Conservation (phyloP, 148 eudicot genomes). For the Rhododendron vialii region DNA sequence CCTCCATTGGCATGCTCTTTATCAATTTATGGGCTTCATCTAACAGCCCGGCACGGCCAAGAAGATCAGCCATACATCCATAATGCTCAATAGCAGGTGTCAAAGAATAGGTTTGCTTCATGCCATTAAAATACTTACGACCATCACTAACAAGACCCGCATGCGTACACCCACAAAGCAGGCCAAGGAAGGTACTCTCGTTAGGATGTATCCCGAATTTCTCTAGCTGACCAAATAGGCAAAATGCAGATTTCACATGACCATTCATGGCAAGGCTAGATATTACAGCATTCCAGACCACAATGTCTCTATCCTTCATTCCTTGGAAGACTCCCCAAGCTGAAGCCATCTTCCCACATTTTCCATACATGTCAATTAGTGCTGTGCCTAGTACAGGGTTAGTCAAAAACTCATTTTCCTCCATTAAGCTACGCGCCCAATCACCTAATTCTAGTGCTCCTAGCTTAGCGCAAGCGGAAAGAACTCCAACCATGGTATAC, state of each 20-base stretch:
- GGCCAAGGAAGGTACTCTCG: conserved; percentile 6
- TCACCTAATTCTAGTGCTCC: conserved; percentile 14
- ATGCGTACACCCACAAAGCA: conserved; percentile 13
- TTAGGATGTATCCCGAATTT: conserved; percentile 2
- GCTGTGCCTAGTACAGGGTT: conserved; percentile 6
- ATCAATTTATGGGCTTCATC: conserved; percentile 9
- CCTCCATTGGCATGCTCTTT: conserved; percentile 6
- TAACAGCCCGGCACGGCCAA: conserved; percentile 13
- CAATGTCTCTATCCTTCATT: conserved; percentile 6
- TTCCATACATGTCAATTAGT: conserved; percentile 8
- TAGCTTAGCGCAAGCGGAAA: conserved; percentile 2
- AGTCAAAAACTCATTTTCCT: not conserved
- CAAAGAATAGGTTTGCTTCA: conserved; percentile 10
- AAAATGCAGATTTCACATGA: conserved; percentile 7
- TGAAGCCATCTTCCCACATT: conserved; percentile 15
- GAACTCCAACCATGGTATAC: conserved; percentile 10
- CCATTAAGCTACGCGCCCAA: conserved; percentile 3
- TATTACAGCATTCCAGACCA: conserved; percentile 13
- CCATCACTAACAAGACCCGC: conserved; percentile 9
- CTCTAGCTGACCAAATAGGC: conserved; percentile 4
- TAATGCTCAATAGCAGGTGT: conserved; percentile 10
- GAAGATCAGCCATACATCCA: conserved; percentile 15
- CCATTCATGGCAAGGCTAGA: conserved; percentile 13
- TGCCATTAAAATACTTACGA: conserved; percentile 5
- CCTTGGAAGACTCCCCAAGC: conserved; percentile 11